Evolutionary conservation across 371 early-diverging fungal species (phyloP).

Genomic region (Mycotypha africana): DNA sequence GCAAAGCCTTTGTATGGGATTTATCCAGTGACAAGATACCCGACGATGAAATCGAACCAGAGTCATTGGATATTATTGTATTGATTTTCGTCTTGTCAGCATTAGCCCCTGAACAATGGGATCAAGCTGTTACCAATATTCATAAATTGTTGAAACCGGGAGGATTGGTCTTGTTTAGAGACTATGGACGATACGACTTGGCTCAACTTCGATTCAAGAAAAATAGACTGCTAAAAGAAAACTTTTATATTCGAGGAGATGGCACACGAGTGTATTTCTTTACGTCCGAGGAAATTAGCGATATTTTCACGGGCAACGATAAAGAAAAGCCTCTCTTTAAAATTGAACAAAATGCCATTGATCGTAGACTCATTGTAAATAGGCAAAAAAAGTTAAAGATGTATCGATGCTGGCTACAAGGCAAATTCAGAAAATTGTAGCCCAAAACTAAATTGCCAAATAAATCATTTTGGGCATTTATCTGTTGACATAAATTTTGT

Average conservation of each 20-base stretch:
- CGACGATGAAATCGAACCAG: conserved; percentile 48
- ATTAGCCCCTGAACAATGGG: conserved; percentile 76
- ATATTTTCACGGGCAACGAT: no score
- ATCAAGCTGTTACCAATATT: conserved; percentile 64
- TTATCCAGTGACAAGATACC: conserved; percentile 60
- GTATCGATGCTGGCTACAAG: conserved; percentile 97
- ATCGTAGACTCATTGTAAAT: conserved; percentile 94
- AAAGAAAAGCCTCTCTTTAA: conserved; percentile 33
- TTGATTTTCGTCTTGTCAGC: conserved; percentile 82
- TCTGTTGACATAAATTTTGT: no score
- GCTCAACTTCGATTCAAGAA: conserved; percentile 84
- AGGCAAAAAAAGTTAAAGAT: conserved; percentile 90
- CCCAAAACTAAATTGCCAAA: no score
- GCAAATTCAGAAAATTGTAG: conserved; percentile 93
- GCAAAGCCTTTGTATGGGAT: conserved; percentile 81
- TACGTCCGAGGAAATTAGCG: conserved; percentile 50
- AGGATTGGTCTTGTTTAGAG: conserved; percentile 78
- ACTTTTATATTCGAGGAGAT: conserved; percentile 87
- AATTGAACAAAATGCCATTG: conserved; percentile 86
- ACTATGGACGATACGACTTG: conserved; percentile 84
- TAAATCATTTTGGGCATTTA: no score
- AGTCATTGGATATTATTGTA: conserved; percentile 71
- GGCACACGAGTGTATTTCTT: conserved; percentile 71
- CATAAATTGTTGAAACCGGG: conserved; percentile 68
- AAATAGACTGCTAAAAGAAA: conserved; percentile 50